A percentile compares a stretch with the other conserved stretches of the same genome.
Conservation (phyloP, 2,329 filamentous ascomycete genomes). For the Penicillium capsulatum region DNA sequence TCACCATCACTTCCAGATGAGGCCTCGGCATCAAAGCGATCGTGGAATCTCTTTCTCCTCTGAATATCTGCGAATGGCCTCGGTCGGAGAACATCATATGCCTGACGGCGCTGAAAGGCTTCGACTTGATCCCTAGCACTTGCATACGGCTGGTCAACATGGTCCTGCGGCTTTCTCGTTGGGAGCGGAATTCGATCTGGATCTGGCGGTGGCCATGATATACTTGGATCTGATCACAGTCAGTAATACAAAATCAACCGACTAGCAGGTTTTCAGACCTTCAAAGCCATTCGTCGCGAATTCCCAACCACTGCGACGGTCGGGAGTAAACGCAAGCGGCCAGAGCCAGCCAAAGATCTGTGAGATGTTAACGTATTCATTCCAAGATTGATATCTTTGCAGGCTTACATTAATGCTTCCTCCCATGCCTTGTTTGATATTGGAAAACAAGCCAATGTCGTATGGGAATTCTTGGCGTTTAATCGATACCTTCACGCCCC, state of each 20-base stretch:
- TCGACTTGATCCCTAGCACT: constrained; percentile 44
- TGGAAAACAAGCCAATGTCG: constrained; percentile 60
- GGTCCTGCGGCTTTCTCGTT: constrained; percentile 13
- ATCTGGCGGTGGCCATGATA: constrained; percentile 48
- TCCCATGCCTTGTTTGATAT: constrained; percentile 59
- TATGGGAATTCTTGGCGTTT: constrained; percentile 61
- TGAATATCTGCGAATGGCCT: constrained; percentile 34
- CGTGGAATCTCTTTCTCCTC: constrained; percentile 41
- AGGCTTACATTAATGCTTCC: constrained; percentile 44
- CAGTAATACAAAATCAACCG: neutral
- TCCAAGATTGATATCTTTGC: neutral
- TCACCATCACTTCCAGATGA: constrained; percentile 17
- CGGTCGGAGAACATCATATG: constrained; percentile 47
- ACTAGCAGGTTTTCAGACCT: constrained; percentile 31
- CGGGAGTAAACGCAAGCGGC: constrained; percentile 53
- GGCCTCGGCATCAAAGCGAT: constrained; percentile 29
- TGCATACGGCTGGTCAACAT: constrained; percentile 27
- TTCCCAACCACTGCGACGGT: constrained; percentile 43
- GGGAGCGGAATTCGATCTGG: constrained; percentile 47
- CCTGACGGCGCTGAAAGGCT: constrained; percentile 53
- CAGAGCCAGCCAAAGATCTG: constrained; percentile 56
- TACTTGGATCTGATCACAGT: constrained; percentile 28
- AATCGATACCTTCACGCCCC: constrained; percentile 53
- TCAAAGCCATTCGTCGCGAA: constrained; percentile 61
- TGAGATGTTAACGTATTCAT: constrained; percentile 4